Evolutionary conservation across 2,329 filamentous ascomycete species (phyloP).

Genomic region (Alternaria alternata): DNA sequence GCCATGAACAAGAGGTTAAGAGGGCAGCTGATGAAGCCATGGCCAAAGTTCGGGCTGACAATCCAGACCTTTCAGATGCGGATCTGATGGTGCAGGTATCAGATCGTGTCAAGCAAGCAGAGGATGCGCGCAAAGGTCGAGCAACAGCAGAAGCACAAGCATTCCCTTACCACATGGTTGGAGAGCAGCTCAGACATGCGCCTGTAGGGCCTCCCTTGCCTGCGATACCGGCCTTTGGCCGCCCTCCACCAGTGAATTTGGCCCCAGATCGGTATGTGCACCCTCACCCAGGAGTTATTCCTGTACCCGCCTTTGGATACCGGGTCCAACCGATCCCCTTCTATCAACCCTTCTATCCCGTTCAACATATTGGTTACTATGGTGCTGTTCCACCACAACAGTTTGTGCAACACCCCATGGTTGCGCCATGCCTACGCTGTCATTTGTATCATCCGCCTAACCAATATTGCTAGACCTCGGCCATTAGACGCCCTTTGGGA

Average conservation of each 20-base stretch:
- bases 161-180: conserved; percentile 36
- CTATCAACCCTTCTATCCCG: conserved; percentile 1
- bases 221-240: conserved; percentile 3
- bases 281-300: neutral
- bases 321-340: conserved; percentile 6
- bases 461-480: conserved; percentile 15
- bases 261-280: conserved; percentile 24
- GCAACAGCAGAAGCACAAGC: conserved; percentile 22
- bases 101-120: conserved; percentile 55
- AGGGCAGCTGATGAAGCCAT: conserved; percentile 68
- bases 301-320: conserved; percentile 1
- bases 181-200: conserved; percentile 22
- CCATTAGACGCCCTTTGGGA: neutral
- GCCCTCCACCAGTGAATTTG: neutral
- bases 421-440: conserved; percentile 14
- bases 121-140: conserved; percentile 33
- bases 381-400: conserved; percentile 3
- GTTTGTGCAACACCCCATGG: neutral
- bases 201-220: neutral
- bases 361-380: conserved; percentile 7
- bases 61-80: conserved; percentile 68
- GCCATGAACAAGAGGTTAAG: conserved; percentile 70
- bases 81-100: conserved; percentile 67
- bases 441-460: conserved; percentile 18
- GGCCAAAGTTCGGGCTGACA: conserved; percentile 63